These are phyloP conservation scores for Citrus reticulata DNA, from an alignment of 345 rosid species.

Conservation along the genomic window DNA sequence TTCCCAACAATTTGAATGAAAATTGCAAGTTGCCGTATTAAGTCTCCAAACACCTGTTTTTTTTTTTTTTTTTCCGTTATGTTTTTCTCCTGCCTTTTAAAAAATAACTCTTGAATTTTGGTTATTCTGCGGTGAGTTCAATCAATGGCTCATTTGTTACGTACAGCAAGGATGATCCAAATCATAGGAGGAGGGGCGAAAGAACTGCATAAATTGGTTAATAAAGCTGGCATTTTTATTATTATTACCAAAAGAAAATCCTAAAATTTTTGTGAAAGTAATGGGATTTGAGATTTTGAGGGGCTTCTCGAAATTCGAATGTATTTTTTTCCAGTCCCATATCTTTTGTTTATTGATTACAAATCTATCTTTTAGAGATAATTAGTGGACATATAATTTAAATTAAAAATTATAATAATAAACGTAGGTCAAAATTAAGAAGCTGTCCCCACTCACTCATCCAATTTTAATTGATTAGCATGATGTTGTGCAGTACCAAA, in stretches of 20 bases:
- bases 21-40: background rate
- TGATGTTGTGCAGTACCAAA: conserved; percentile 29
- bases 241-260: background rate
- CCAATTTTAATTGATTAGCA: conserved; percentile 22
- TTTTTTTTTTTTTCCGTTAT: no score
- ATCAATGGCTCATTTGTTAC: background rate
- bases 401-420: no score
- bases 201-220: background rate
- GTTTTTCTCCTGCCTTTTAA: background rate
- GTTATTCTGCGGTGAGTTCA: background rate
- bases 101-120: background rate
- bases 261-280: no score
- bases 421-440: conserved; percentile 7
- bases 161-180: background rate
- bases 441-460: conserved; percentile 12
- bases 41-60: background rate
- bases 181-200: background rate
- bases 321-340: background rate
- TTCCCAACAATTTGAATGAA: background rate
- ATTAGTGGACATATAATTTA: background rate
- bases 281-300: background rate
- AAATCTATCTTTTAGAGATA: background rate
- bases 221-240: background rate
- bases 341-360: no score
- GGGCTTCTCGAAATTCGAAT: background rate